Evolutionary conservation across 1,284 basidiomycete species (phyloP), one percentile per base, ranked within the genome.

Genomic region (Sporisorium scitamineum): DNA sequence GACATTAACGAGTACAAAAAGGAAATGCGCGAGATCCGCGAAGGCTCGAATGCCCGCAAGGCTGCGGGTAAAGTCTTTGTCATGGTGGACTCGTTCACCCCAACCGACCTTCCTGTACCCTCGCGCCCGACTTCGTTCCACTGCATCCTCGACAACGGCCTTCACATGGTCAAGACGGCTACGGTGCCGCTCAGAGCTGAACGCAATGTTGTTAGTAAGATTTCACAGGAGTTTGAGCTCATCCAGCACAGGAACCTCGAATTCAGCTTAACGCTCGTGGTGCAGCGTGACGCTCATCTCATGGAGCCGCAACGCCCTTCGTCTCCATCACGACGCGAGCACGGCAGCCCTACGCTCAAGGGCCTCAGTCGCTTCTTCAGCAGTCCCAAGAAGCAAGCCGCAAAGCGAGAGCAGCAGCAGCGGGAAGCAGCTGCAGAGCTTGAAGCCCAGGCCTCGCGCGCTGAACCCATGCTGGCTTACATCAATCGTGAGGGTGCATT

Each of bases 1-100:
- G 94, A 98, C 83, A 95, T 97, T 92, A 95, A 97, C 85, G 93
- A 97, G 86, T 94, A 96, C 84, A 90, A 93, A 27, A 92, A 92
- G 77, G 92, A 95, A 84, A 92, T 97, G 76, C 90, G 89, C 78
- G 92, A 93, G 78, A 91, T 92, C 74, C 90, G 91, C 24, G 89
- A 90, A 1, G 90, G 91, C 80, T 92, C 93, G 65, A 92, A 91
- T 69, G 87, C 89, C 20, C 92, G 91, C 57, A 95, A 94, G 82
- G 89, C 91, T 0, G 90, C 92, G 65, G 95, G 94, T 51, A 97
- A 96, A 80, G 92, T 97, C 27, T 99, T 98, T 82, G 93, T 99
- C 60, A 92, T 92, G 59, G 78, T 85, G 26, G 84, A 85, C 61
- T 78, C 81, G 7, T 84, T 84, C 59, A 82, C 70, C 7, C 82